phyloP scores from a whole-genome alignment of 768 basidiomycete species.

The Nevesoporus exiguus region DNA sequence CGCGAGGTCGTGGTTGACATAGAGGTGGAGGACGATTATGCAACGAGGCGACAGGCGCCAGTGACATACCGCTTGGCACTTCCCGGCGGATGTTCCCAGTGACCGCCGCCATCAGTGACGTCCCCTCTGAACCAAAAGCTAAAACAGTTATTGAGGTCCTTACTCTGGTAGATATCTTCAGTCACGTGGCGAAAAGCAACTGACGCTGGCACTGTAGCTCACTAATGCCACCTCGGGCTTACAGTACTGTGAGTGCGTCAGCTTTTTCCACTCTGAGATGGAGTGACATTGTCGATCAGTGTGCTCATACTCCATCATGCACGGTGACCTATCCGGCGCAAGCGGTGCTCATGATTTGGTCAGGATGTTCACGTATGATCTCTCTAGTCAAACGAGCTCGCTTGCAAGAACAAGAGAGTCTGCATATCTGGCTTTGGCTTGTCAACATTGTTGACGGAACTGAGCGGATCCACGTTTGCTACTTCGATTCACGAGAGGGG shows the following conservation, averaged over 20 bases:
- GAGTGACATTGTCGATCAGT: slow-evolving; percentile 1
- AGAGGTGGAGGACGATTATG: slow-evolving; percentile 27
- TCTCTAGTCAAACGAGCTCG: slow-evolving; percentile 16
- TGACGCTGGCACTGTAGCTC: slow-evolving; percentile 7
- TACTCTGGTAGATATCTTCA: neutral
- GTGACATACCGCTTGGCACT: slow-evolving; percentile 67
- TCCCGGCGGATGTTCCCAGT: slow-evolving; percentile 50
- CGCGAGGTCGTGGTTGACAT: slow-evolving; percentile 21
- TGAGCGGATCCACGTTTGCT: slow-evolving; percentile 32
- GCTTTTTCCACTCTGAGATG: neutral
- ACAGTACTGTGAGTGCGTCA: slow-evolving; percentile 14
- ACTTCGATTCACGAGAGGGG: slow-evolving; percentile 31
- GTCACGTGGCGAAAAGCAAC: neutral
- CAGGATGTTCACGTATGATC: neutral
- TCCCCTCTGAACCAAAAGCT: neutral
- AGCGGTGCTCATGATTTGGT: neutral
- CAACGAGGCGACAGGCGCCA: slow-evolving; percentile 54
- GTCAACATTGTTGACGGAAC: slow-evolving; percentile 38
- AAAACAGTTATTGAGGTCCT: neutral
- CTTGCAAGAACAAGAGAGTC: slow-evolving; percentile 9
- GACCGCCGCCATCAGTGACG: slow-evolving; percentile 20
- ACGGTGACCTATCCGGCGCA: no score
- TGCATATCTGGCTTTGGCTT: slow-evolving; percentile 42
- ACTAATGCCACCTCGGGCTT: slow-evolving; percentile 17
- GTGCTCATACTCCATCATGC: slow-evolving; percentile 13